Base-by-base conservation (phyloP, 2,329 filamentous ascomycete species). In the Coniella lustricola region DNA sequence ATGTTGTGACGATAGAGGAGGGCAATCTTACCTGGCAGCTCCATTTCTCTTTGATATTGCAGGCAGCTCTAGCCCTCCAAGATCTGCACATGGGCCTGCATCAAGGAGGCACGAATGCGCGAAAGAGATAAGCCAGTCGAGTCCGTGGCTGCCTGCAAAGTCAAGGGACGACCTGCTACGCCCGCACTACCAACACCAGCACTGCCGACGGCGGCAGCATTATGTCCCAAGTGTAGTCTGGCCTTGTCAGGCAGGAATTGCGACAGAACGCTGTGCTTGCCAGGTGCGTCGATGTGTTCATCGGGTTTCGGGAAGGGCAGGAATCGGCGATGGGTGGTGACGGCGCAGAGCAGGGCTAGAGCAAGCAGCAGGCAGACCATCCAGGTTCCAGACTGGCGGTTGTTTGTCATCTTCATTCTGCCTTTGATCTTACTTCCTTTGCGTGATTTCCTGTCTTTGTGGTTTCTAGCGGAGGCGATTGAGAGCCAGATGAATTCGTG, bases 321-420 rank as follows among this genome's bases (percentile, higher is more conserved):
- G 16, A 34, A 20, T 13, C 44, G 44, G 7, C 44, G 44, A 25
- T 46, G 44, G 36, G 25, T 33, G 36, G 44, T 39, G 31, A 33
- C n/a, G 17, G 35, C 44, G 25, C 44, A 46, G 18, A 46, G 44
- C 44, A 46, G 44, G 12, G 37, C 37, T 17, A 46, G 18, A 17
- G 32, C 18, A 13, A 46, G 44, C 13, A 46, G 44, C 16, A 38
- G 16, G 16, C 38, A n/a, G 25, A 32, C 21, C 20, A 39, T 33
- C 35, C 44, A 39, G 16, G 18, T 34, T 17, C 31, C 25, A 16
- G 35, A 22, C 17, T 34, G 35, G 29, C 29, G 44, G 36, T 21
- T 25, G 25, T 32, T 32, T n/a, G 22, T 7, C 38, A 41, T 25
- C 17, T 25, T 31, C 10, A 9, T 29, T 25, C 7, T 13, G 7